A percentile compares a stretch with the other conserved stretches of the same genome.
These are phyloP conservation scores for Coemansia sp. DNA, from an alignment of 192 early-diverging fungal genomes.

Conservation along the genomic window DNA sequence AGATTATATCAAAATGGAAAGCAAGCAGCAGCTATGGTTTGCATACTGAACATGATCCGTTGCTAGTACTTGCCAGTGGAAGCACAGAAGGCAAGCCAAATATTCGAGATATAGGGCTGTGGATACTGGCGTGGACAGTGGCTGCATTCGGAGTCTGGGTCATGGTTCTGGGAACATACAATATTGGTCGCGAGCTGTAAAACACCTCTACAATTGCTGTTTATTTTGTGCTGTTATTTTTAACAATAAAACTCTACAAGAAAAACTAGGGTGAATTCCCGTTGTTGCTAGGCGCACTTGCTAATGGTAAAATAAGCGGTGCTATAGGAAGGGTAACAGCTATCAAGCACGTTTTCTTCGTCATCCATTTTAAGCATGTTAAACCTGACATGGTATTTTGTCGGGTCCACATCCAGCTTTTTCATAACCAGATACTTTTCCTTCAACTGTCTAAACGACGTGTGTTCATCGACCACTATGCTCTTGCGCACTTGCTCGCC, in stretches of 20 bases:
- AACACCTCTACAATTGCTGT: neutral
- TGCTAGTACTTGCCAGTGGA: conserved; percentile 1
- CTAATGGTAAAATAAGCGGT: neutral
- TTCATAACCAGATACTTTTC: neutral
- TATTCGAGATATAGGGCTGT: conserved; percentile 10
- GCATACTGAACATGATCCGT: neutral
- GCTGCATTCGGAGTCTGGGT: conserved; percentile 39
- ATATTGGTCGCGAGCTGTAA: conserved; percentile 11
- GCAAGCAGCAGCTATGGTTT: neutral
- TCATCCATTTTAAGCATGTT: neutral
- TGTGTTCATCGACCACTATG: neutral
- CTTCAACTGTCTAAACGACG: neutral
- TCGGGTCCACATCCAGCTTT: neutral
- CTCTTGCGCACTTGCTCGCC: neutral
- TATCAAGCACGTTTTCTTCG: neutral
- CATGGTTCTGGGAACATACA: conserved; percentile 40
- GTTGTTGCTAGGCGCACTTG: neutral
- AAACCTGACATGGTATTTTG: neutral
- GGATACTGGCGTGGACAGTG: conserved; percentile 30
- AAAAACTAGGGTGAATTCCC: neutral
- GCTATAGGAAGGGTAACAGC: neutral
- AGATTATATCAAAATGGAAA: neutral
- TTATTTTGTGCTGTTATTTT: no score
- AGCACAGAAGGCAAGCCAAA: neutral
- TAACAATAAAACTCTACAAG: no score